Percentiles rank a stretch among this genome's conserved stretches.
These are phyloP conservation scores for Neurospora africana DNA, from an alignment of 495 filamentous ascomycete species.

Conservation along the genomic window DNA sequence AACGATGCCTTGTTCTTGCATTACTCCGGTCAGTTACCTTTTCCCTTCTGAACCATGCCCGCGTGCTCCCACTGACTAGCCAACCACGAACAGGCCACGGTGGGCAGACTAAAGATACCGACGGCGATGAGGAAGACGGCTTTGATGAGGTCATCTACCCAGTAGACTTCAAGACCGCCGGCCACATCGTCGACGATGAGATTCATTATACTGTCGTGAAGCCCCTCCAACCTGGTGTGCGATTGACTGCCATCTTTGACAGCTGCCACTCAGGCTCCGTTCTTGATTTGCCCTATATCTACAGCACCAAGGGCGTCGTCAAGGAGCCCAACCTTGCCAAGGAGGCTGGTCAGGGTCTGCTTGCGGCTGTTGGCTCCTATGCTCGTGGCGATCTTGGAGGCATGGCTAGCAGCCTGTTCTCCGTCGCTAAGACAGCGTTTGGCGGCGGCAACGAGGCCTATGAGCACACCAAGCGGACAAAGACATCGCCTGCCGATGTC, in stretches of 20 bases:
- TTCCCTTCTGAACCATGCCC: neutral
- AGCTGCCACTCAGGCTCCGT: conserved; percentile 95
- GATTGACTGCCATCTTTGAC: conserved; percentile 94
- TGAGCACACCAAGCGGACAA: conserved; percentile 72
- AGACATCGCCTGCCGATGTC: conserved; percentile 93
- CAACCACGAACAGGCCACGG: conserved; percentile 28
- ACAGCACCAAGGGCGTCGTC: conserved; percentile 88
- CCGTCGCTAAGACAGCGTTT: conserved; percentile 82
- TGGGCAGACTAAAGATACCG: conserved; percentile 33
- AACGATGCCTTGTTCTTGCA: conserved; percentile 43
- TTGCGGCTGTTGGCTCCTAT: conserved; percentile 75
- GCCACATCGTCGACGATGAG: conserved; percentile 94
- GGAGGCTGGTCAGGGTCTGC: conserved; percentile 83
- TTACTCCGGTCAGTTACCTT: conserved; percentile 50
- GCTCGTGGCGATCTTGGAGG: conserved; percentile 72
- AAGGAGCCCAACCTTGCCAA: conserved; percentile 97
- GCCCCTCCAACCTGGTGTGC: conserved; percentile 72
- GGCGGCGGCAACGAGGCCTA: conserved; percentile 66
- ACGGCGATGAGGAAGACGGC: conserved; percentile 82
- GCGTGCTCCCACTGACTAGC: neutral
- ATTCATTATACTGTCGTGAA: conserved; percentile 85
- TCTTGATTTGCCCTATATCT: conserved; percentile 93
- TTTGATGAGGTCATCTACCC: conserved; percentile 97
- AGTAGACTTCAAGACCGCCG: conserved; percentile 76
- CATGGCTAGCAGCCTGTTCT: conserved; percentile 61